Evolutionary conservation across 257 asterid species (phyloP), one percentile per base, ranked within the genome.

Genomic region (Solanum tacnaense): DNA sequence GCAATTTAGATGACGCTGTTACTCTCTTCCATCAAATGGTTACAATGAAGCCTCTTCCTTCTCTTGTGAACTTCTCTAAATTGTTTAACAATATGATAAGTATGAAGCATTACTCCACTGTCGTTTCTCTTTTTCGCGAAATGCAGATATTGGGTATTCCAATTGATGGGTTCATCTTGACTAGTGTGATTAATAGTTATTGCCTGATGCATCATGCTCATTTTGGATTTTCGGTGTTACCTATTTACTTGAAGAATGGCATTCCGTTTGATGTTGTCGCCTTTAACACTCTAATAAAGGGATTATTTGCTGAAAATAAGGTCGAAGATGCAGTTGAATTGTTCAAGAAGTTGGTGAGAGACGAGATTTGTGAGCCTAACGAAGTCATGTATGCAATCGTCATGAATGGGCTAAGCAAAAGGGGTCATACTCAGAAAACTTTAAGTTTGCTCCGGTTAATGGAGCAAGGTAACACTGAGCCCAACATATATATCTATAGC

Each of bases 181-280:
- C 0, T 68, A 68, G 0, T 0, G 1, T 68, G 35, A 68, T 13
- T 68, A 68, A 68, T 11, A 68, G 20, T 65, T 65, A 65, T 65
- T n/a, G 72, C 31, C 16, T 41, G 46, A 41, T 41, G 46, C 1
- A 41, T 39, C 13, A 2, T 9, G 4, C 4, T 39, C 0, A 65
- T 65, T 65, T 3, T n/a, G 72, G 0, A 25, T 65, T 65, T 65
- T 65, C 34, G 3, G 72, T 65, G 72, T 65, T 65, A 65, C 72
- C 72, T 3, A 65, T 65, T 65, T 25, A 65, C 34, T 11, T 65
- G 18, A 65, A 65, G 34, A 65, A 2, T 65, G 72, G 70, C 6
- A 9, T 62, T 4, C 0, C 29, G 0, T 62, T 62, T 62, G 0
- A 9, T 23, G 0, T 0, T 62, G 70, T 62, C 0, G 0, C 70